These are phyloP conservation scores for Metschnikowia arizonensis DNA, from an alignment of 805 yeast genomes.

Conservation along the genomic window DNA sequence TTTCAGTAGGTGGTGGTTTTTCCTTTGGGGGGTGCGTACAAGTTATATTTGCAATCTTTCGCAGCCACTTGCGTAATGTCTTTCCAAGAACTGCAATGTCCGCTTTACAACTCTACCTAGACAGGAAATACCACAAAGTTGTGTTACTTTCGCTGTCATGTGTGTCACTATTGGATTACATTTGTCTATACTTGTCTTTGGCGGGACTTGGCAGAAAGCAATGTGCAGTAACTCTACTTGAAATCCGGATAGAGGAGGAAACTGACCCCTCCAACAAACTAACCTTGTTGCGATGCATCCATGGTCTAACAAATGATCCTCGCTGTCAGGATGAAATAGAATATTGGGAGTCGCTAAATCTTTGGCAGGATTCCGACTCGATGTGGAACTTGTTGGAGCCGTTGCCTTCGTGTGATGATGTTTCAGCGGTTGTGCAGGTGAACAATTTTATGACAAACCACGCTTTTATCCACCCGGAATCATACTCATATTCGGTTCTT, in stretches of 20 bases:
- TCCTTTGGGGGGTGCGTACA: neutral
- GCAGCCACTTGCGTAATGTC: constrained; percentile 1
- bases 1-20: neutral
- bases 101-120: constrained; percentile 6
- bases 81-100: constrained; percentile 4
- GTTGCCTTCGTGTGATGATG: neutral
- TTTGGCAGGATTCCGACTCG: neutral
- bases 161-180: constrained; percentile 5
- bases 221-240: constrained; percentile 10
- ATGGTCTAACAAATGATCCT: constrained; percentile 4
- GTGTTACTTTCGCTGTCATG: constrained; percentile 8
- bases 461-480: constrained; percentile 7
- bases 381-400: constrained; percentile 2
- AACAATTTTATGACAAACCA: neutral
- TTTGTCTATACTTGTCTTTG: constrained; percentile 8
- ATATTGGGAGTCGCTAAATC: constrained; percentile 9
- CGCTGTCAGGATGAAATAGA: constrained; percentile 3
- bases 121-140: constrained; percentile 7
- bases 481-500: constrained; percentile 6
- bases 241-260: constrained; percentile 6
- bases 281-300: constrained; percentile 5
- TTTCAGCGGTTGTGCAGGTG: neutral
- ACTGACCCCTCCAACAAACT: constrained; percentile 6
- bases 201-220: constrained; percentile 11
- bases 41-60: constrained; percentile 2